These are phyloP conservation scores for Clarireedia hainanense DNA, from an alignment of 2,329 filamentous ascomycete species.

Conservation along the genomic window DNA sequence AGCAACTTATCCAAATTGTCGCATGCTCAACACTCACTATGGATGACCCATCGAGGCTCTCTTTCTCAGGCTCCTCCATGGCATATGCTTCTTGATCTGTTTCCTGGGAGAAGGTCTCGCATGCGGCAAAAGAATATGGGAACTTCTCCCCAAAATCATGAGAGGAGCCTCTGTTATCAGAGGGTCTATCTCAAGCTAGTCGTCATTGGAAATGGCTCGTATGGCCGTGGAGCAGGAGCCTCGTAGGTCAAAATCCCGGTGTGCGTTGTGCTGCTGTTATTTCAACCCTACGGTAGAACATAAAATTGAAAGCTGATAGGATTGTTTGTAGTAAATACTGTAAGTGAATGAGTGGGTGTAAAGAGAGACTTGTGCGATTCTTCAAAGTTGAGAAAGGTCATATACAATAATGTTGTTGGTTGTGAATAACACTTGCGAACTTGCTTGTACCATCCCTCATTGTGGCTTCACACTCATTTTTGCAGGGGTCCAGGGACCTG, in stretches of 20 bases:
- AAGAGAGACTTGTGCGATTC: constrained; percentile 2
- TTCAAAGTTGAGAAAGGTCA: constrained; percentile 2
- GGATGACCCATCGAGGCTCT: constrained; percentile 69
- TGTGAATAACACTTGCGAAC: neutral
- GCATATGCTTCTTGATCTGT: constrained; percentile 4
- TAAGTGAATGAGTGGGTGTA: constrained; percentile 6
- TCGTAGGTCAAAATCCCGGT: neutral
- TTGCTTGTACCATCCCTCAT: constrained; percentile 1
- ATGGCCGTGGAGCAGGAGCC: constrained; percentile 1
- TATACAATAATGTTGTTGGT: constrained; percentile 8
- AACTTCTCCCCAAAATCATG: neutral
- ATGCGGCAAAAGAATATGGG: neutral
- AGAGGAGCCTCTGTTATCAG: constrained; percentile 8
- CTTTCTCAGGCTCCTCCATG: constrained; percentile 39
- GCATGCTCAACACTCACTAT: constrained; percentile 46
- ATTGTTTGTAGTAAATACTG: neutral
- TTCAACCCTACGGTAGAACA: neutral
- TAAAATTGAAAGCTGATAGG: neutral
- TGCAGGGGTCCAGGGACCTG: neutral
- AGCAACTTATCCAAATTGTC: neutral
- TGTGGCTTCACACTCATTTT: constrained; percentile 5
- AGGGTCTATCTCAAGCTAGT: constrained; percentile 3
- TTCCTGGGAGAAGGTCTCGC: neutral
- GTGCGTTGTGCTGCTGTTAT: constrained; percentile 1
- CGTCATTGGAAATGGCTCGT: constrained; percentile 10